These are phyloP conservation scores for Coniferiporia sulphurascens DNA, from an alignment of 1,284 basidiomycete genomes.

Conservation along the genomic window DNA sequence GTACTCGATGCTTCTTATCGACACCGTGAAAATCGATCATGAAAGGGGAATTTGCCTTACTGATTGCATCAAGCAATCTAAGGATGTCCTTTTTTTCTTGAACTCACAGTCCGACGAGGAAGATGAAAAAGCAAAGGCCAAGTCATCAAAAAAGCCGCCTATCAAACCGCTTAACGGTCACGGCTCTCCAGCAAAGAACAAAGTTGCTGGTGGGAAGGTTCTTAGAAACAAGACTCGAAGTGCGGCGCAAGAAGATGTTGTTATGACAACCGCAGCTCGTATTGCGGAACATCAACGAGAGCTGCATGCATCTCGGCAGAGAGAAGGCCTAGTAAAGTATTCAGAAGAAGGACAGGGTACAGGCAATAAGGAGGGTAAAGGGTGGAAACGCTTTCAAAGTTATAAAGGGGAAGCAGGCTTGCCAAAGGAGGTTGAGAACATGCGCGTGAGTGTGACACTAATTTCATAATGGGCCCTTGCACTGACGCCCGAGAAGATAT, in stretches of 20 bases:
- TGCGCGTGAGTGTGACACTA: constrained; percentile 51
- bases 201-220: constrained; percentile 78
- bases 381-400: constrained; percentile 94
- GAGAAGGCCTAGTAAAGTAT: constrained; percentile 81
- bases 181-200: constrained; percentile 57
- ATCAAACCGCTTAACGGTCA: constrained; percentile 51
- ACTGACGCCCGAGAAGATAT: constrained; percentile 53
- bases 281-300: constrained; percentile 89
- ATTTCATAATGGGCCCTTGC: not conserved
- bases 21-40: constrained; percentile 79
- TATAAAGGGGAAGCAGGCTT: constrained; percentile 93
- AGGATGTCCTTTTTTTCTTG: constrained; percentile 88
- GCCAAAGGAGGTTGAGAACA: constrained; percentile 72
- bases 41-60: constrained; percentile 74
- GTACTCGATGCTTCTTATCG: constrained; percentile 87
- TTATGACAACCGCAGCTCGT: constrained; percentile 63
- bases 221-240: constrained; percentile 81
- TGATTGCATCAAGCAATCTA: constrained; percentile 76
- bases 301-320: constrained; percentile 75
- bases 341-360: constrained; percentile 68
- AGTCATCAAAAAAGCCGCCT: constrained; percentile 54
- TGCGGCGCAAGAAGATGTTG: constrained; percentile 72
- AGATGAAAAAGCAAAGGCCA: constrained; percentile 46
- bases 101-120: constrained; percentile 50
- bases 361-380: constrained; percentile 82